Evolutionary conservation across 176 grass and related monocot genomes (phyloP), one percentile per base, ranked within the genome.

Genomic region (Eremochloa ophiuroides): DNA sequence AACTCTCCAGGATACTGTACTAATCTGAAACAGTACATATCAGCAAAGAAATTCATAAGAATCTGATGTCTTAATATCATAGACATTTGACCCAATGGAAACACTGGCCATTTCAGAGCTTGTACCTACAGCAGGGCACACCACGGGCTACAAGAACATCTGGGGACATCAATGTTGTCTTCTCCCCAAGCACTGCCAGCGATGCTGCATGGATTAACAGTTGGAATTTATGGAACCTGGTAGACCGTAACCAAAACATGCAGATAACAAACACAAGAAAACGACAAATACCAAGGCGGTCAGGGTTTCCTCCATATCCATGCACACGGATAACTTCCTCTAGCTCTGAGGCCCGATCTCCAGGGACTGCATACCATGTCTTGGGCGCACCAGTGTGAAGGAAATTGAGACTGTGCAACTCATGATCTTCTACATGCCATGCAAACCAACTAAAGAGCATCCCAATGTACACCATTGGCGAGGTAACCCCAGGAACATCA

Each of bases 401-500:
- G 78, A 91, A 99, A 41, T 95, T 95, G 78, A 99, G 82, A 27
- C 96, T 99, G 74, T 99, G 96, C 10, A 99, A 85, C 60, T 99
- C 96, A 85, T 99, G 96, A 84, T 99, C 96, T 79, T 99, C 96
- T 0, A 99, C 89, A 18, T 99, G 96, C 96, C 96, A 99, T 10
- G 96, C 96, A 50, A 99, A 99, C 96, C 96, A 99, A 51, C 91
- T 95, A 53, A 95, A 99, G 48, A 95, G 62, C 96, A 99, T 99
- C 35, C 93, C 96, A 62, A 99, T 99, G 80, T 99, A 99, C 22
- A 99, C 85, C 96, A 99, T 99, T 42, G 96, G 96, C 22, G 96
- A 99, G 17, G 93, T 95, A 55, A 99, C 96, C 27, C 96, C 93
- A 0, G 91, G 93, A 75, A 99, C 91, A 50, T 99, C 96, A 13